Evolutionary conservation across 2,329 filamentous ascomycete species (phyloP), one percentile per base, ranked within the genome.

Genomic region (Hortaea werneckii): DNA sequence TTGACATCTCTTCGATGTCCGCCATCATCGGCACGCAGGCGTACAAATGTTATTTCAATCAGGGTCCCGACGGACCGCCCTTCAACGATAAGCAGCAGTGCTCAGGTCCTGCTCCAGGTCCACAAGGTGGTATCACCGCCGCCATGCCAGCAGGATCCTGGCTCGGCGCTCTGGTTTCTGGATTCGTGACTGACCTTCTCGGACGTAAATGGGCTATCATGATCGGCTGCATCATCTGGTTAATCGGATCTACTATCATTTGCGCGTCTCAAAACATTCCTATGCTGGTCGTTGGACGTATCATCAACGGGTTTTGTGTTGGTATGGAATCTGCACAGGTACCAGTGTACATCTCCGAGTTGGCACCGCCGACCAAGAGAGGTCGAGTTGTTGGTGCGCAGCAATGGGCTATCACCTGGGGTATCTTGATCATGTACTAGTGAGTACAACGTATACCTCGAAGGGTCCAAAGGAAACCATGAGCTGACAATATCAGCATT

Each of bases 1-100:
- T 88, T 61, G 85, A 88, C 66, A 86, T 88, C 57, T 79, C 76
- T 46, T 84, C 80, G 37, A 86, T 87, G 82, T 80, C 77, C 47
- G 67, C 68, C 8, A 68, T 69, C 46, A 70, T 87, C 34, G 79
- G 78, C 29, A 84, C 80, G 0, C 65, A 79, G 46, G 76, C 80
- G 40, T 88, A 88, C 63, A 79, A 78, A 55, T 20, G 20, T 20
- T 20, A 20, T 20, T 87, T 87, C 67, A 70, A 79, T 55, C 75
- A 85, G 57, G 61, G 32, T n/a, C 32, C 32, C 4, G 20, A 20
- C 20, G 9, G 9, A 9, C 9, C 9, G 9, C 63, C 60, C 12
- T 44, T 54, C 38, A 37, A 37, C n/a, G 46, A 64, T 0, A 29
- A 44, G 5, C 63, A 61, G 20, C 48, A 54, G 40, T 79, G 75